Conservation (phyloP, 768 basidiomycete genomes). For the Cystoderma amianthinum region DNA sequence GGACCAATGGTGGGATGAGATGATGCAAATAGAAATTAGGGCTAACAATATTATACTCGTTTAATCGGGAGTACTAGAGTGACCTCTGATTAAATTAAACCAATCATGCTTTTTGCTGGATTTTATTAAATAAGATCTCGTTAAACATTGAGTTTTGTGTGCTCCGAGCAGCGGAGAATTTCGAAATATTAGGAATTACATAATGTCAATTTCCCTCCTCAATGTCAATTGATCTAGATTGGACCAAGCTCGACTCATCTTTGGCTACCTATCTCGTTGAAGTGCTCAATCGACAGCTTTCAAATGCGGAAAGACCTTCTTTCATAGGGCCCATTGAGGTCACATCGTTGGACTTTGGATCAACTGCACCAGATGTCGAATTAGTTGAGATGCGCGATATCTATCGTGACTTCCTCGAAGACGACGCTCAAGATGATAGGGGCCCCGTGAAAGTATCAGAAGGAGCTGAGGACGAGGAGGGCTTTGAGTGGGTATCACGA, state of each 20-base stretch:
- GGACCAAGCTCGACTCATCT: slow-evolving; percentile 72
- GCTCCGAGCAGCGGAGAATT: too few species aligned
- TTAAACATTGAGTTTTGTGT: too few species aligned
- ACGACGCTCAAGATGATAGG: slow-evolving; percentile 55
- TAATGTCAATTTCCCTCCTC: too few species aligned
- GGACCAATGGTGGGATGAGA: too few species aligned
- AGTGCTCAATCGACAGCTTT: slow-evolving; percentile 74
- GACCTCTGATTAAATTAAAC: too few species aligned
- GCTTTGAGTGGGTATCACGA: slow-evolving; percentile 77
- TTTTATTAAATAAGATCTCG: too few species aligned
- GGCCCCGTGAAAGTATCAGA: slow-evolving; percentile 47
- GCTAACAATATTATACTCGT: too few species aligned
- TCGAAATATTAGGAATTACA: too few species aligned
- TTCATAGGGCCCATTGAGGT: slow-evolving; percentile 93
- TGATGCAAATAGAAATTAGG: too few species aligned
- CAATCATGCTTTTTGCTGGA: too few species aligned
- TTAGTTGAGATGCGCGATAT: slow-evolving; percentile 91
- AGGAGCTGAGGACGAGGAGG: slow-evolving; percentile 61
- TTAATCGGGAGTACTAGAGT: too few species aligned
- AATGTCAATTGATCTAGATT: slow-evolving; percentile 97
- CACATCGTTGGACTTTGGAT: slow-evolving; percentile 84
- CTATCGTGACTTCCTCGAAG: slow-evolving; percentile 89
- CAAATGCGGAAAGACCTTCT: slow-evolving; percentile 69
- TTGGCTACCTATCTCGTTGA: slow-evolving; percentile 65
- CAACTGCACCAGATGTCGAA: slow-evolving; percentile 75